Evolutionary conservation across 2,329 filamentous ascomycete species (phyloP), one percentile per base, ranked within the genome.

Genomic region (Diaporthe vaccinii): DNA sequence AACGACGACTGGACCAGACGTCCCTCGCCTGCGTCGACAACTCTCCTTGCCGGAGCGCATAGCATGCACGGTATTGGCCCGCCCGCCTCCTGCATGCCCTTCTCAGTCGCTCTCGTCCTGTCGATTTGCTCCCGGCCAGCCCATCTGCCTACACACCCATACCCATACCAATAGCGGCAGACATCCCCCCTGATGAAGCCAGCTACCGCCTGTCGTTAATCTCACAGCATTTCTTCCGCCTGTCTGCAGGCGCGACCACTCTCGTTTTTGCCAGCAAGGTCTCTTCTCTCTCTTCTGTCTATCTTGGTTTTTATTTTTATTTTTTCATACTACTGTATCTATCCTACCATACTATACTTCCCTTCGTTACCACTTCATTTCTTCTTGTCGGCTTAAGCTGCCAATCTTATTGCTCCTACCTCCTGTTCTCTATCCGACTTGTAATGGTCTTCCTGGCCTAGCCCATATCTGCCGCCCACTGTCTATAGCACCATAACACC

Each of bases 281-380:
- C 76, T 76, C 77, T 73, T 76, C 68, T 76, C 78, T 75, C 76
- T 78, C 77, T 44, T 76, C 74, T 75, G 74, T 58, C 70, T 57
- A 61, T 61, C 73, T 59, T 41, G 36, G 6, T 53, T 53, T 62
- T 59, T 76, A 72, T 72, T 73, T 34, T 34, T 53, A 59, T 75
- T 70, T 73, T 74, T 76, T 69, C 71, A 73, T 76, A 74, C 46
- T 67, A 69, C 51, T 44, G 58, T 49, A 36, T 75, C 73, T 75
- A 76, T 74, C 49, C 76, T 71, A 73, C 71, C 57, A 65, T 72
- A 70, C 49, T 76, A 68, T 69, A 69, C 65, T 55, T 28, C 22
- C 65, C 46, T 55, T 69, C 65, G 34, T 69, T 55, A 69, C 65
- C 65, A 55, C 49, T 55, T 69, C 65, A 69, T 69, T 69, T 69